A percentile compares a stretch with the other conserved stretches of the same genome.
phyloP scores from a whole-genome alignment of 139 green algal species.

The Astrephomene gubernaculifera region DNA sequence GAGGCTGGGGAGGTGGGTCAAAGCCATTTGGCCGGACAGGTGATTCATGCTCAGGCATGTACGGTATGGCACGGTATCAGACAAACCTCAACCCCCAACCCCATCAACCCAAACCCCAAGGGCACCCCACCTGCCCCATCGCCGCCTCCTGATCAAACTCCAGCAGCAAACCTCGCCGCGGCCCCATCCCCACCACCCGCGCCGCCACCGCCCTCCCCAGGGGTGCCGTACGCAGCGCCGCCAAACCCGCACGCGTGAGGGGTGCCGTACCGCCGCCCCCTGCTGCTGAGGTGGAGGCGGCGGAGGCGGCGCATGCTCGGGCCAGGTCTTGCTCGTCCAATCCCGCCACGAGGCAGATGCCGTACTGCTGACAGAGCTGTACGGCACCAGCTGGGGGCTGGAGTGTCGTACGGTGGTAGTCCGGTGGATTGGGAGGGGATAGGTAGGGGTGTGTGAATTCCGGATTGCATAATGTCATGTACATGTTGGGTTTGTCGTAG shows the following conservation, averaged over 20 bases:
- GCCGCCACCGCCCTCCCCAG: slow-evolving; percentile 2
- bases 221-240: background rate
- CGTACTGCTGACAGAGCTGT: slow-evolving; percentile 1
- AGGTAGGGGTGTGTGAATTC: too few relatives aligned
- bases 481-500: too few relatives aligned
- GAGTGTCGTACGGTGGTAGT: too few relatives aligned
- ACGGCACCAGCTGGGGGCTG: slow-evolving; percentile 1
- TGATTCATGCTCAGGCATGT: too few relatives aligned
- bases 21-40: too few relatives aligned
- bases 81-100: background rate
- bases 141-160: slow-evolving; percentile 7
- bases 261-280: background rate
- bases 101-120: background rate
- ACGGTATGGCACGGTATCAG: background rate
- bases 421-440: too few relatives aligned
- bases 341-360: slow-evolving; percentile 9
- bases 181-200: background rate
- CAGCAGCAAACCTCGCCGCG: slow-evolving; percentile 7
- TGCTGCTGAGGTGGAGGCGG: too few relatives aligned
- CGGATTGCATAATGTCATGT: too few relatives aligned
- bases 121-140: background rate
- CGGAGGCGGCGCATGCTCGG: background rate
- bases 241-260: background rate
- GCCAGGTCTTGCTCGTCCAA: slow-evolving; percentile 23
- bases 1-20: too few relatives aligned